Conservation (phyloP, 805 yeast species). For the Saccharomycopsis sp. region DNA sequence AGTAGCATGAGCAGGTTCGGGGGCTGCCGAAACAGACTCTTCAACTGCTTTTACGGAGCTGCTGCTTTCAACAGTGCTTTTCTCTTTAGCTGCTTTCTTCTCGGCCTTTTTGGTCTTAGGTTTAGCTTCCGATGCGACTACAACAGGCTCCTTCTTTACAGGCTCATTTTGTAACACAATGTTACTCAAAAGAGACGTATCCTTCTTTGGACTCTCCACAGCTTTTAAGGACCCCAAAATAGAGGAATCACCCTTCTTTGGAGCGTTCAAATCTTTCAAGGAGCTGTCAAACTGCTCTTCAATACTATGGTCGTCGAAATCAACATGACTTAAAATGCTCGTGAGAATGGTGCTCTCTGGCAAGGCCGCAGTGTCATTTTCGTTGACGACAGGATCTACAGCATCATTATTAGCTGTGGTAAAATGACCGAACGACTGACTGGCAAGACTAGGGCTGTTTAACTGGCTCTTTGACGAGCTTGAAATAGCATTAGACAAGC, state of each 20-base stretch:
- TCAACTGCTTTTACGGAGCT: not conserved
- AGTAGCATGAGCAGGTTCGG: not conserved
- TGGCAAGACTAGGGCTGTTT: constrained; percentile 1
- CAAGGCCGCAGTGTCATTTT: not conserved
- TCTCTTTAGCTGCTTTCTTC: not conserved
- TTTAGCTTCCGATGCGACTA: constrained; percentile 9
- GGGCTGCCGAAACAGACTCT: not conserved
- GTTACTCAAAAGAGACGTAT: not conserved
- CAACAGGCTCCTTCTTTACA: constrained; percentile 4
- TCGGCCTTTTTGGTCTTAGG: constrained; percentile 6
- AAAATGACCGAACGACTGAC: not conserved
- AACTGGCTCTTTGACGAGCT: not conserved
- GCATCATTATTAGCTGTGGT: not conserved
- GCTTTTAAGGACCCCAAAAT: not conserved
- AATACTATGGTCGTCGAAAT: constrained; percentile 6
- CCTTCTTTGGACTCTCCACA: too few relatives aligned
- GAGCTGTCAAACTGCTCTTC: not conserved
- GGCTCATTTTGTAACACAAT: constrained; percentile 1
- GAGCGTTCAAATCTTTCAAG: not conserved
- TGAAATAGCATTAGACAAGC: not conserved
- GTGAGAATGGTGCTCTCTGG: constrained; percentile 35
- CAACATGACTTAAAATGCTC: constrained; percentile 33
- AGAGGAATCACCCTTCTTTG: not conserved
- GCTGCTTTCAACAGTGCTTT: not conserved
- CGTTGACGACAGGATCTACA: not conserved